Evolutionary conservation across 2,329 filamentous ascomycete species (phyloP).

Genomic region (Teratosphaeria viscida): DNA sequence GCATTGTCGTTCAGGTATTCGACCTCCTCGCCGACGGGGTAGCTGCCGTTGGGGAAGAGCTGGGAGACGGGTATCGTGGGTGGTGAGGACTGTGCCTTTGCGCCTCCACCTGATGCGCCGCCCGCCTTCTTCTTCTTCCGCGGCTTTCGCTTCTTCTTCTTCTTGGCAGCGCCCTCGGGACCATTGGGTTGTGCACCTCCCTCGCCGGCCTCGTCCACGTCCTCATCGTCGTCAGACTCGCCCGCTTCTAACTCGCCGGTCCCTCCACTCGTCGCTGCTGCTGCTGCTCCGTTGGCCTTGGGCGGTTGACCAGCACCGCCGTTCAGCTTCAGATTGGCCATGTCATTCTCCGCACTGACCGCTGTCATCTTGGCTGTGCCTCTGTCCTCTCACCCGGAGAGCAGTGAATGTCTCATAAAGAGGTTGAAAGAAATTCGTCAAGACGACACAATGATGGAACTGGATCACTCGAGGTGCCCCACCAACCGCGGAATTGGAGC

Average conservation of each 20-base stretch:
- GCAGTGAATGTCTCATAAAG: background rate
- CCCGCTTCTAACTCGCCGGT: constrained; percentile 23
- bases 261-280: constrained; percentile 12
- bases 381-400: background rate
- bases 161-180: constrained; percentile 33
- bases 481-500: background rate
- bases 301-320: constrained; percentile 9
- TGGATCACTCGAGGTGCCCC: background rate
- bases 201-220: constrained; percentile 23
- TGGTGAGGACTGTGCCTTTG: constrained; percentile 34
- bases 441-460: background rate
- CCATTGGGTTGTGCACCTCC: constrained; percentile 9
- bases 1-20: constrained; percentile 36
- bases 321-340: constrained; percentile 17
- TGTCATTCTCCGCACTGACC: constrained; percentile 17
- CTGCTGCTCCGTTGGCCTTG: constrained; percentile 14
- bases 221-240: constrained; percentile 27
- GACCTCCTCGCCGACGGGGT: constrained; percentile 38
- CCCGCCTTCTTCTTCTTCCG: constrained; percentile 22
- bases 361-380: constrained; percentile 17
- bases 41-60: constrained; percentile 35
- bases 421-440: background rate
- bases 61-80: constrained; percentile 37
- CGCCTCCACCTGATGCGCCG: constrained; percentile 19
- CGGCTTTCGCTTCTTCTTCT: constrained; percentile 34